Evolutionary conservation across 1,284 basidiomycete genomes (phyloP).

Genomic region (Golubevia sp.): DNA sequence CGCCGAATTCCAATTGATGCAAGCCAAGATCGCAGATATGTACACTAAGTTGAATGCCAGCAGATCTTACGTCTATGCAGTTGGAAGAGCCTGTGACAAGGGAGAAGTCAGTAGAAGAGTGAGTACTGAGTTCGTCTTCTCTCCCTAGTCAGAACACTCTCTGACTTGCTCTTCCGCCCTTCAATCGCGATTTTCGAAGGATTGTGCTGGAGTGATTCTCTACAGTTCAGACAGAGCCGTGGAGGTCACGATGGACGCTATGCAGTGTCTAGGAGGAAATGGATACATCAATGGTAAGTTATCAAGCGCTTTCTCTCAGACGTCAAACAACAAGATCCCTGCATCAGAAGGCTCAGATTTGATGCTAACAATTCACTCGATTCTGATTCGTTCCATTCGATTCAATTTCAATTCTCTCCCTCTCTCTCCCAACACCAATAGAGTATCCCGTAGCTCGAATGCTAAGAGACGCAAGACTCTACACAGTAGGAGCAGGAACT

Average conservation of each 20-base stretch:
- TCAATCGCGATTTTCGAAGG: conserved; percentile 11
- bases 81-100: conserved; percentile 62
- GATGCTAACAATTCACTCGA: background rate
- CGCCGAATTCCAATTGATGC: conserved; percentile 93
- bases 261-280: conserved; percentile 44
- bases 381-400: too few species aligned
- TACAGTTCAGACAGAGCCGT: conserved; percentile 34
- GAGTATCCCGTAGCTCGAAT: conserved; percentile 36
- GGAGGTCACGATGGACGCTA: conserved; percentile 39
- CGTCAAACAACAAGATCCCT: background rate
- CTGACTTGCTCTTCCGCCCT: background rate
- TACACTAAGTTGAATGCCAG: conserved; percentile 90
- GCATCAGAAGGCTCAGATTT: conserved; percentile 64
- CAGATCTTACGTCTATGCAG: conserved; percentile 88
- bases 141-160: conserved; percentile 76
- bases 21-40: conserved; percentile 84
- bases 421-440: conserved; percentile 14
- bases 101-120: conserved; percentile 13
- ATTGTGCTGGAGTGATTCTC: conserved; percentile 46
- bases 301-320: background rate
- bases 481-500: conserved; percentile 47
- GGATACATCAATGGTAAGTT: conserved; percentile 26
- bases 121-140: background rate
- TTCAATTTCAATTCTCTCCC: background rate
- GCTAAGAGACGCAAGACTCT: conserved; percentile 40